phyloP scores from a whole-genome alignment of 805 yeast genomes.

The Lachancea kluyveri region DNA sequence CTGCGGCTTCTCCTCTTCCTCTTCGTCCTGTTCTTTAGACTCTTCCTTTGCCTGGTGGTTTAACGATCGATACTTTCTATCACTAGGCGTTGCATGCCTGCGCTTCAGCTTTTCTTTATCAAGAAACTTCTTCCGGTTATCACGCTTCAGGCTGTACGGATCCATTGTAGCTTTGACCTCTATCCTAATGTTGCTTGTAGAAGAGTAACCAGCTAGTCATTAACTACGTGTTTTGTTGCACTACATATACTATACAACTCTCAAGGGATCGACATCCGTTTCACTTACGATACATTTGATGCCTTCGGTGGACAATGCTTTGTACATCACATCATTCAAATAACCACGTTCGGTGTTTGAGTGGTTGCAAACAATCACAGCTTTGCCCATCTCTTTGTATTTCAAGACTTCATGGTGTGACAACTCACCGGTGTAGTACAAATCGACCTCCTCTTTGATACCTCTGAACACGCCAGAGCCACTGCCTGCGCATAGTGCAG shows the following conservation, averaged over 20 bases:
- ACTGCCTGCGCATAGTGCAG: constrained; percentile 95
- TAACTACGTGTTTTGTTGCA: background rate
- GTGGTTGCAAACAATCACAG: constrained; percentile 79
- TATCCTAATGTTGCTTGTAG: too few relatives aligned
- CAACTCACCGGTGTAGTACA: constrained; percentile 85
- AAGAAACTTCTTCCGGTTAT: constrained; percentile 37
- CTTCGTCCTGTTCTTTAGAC: constrained; percentile 16
- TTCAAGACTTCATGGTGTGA: constrained; percentile 87
- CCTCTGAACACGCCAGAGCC: constrained; percentile 69
- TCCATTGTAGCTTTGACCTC: constrained; percentile 16
- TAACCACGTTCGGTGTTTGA: constrained; percentile 91
- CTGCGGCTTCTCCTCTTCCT: constrained; percentile 10
- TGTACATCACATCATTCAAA: constrained; percentile 45
- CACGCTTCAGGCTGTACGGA: constrained; percentile 30
- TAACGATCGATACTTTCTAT: constrained; percentile 28
- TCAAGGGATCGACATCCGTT: constrained; percentile 61
- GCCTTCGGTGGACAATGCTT: constrained; percentile 32
- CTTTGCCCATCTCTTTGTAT: constrained; percentile 62
- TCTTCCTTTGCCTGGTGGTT: constrained; percentile 18
- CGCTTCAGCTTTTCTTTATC: constrained; percentile 35
- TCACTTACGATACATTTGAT: constrained; percentile 45
- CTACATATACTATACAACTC: constrained; percentile 22
- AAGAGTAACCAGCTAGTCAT: too few relatives aligned
- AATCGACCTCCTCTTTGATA: constrained; percentile 48
- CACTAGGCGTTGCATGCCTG: constrained; percentile 34